Conservation (phyloP, 2,329 filamentous ascomycete species). For the Alternaria tenuissima region DNA sequence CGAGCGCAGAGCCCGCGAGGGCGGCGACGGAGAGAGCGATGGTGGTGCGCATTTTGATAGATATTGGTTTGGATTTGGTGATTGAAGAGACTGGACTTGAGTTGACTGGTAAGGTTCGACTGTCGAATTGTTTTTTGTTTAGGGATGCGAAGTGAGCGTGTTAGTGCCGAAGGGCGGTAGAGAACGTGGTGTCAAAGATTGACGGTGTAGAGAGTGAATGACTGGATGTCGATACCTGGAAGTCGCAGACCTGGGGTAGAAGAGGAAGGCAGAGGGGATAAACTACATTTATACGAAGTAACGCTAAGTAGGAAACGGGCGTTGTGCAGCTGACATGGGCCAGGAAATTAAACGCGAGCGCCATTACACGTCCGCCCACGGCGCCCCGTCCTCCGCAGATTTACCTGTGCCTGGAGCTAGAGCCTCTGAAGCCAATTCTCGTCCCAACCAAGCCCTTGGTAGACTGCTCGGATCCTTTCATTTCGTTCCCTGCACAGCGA, state of each 20-base stretch:
- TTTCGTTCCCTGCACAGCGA: constrained; percentile 20
- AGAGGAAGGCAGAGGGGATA: constrained; percentile 28
- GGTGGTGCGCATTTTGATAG: constrained; percentile 41
- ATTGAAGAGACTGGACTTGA: constrained; percentile 17
- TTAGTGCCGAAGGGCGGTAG: constrained; percentile 42
- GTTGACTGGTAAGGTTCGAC: constrained; percentile 31
- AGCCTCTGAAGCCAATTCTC: constrained; percentile 25
- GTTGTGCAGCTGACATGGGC: constrained; percentile 24
- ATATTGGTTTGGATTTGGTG: constrained; percentile 17
- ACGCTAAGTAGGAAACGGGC: constrained; percentile 21
- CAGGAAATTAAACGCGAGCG: constrained; percentile 37
- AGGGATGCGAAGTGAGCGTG: constrained; percentile 29
- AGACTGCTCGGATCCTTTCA: constrained; percentile 37
- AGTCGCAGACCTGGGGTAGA: constrained; percentile 45
- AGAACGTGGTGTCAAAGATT: constrained; percentile 43
- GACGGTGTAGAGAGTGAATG: constrained; percentile 40
- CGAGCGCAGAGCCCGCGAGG: constrained; percentile 43
- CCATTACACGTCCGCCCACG: constrained; percentile 28
- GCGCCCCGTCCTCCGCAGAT: constrained; percentile 36
- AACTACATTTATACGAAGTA: constrained; percentile 37
- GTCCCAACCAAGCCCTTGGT: constrained; percentile 27
- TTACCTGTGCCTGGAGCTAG: constrained; percentile 34
- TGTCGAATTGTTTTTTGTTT: constrained; percentile 20
- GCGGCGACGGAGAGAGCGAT: constrained; percentile 37
- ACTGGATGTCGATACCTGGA: constrained; percentile 43